Base-by-base conservation (phyloP, 352 stramenopile genomes). In the Globisporangium takayamanum region DNA sequence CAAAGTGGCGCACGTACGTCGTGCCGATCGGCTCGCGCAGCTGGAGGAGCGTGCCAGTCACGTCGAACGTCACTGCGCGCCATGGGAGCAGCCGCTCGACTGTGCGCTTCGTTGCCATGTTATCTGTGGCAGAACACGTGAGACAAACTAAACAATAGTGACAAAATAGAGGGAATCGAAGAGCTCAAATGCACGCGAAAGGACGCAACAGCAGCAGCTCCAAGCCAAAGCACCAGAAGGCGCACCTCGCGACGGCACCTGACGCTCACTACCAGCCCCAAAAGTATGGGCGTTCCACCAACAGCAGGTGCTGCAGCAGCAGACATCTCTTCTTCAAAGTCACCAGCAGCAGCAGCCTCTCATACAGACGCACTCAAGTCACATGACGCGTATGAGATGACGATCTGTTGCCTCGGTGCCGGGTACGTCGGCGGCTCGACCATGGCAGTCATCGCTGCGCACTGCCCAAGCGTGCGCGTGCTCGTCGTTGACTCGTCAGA, bases 401-500 rank as follows among this genome's bases (percentile, higher is more conserved):
- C 83, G 42, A 94, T 98, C 63, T 98, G 94, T 71, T 98, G 96
- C 82, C 98, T 99, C 82, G 96, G 96, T 65, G 96, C 96, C 33
- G 96, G 97, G 30, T 99, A 99, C 72, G 98, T 99, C 45, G 97
- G 98, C 65, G 97, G 97, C 16, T 97, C 98, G 2, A 99, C 98
- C 33, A 99, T 99, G 98, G 97, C 98, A 6, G 96, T 99, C 41
- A 99, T 99, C 83, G 97, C 97, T 18, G 82, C 89, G 52, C 89
- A 96, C 66, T 99, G 97, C 69, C 97, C 97, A 4, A 87, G 98
- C 71, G 94, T 99, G 70, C 96, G 96, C 59, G 97, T 99, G 28
- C 95, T 96, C 22, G 97, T 99, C 3, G 96, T 99, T 12, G 97
- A 99, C 76, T 87, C 99, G 46, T 96, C 77, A 26, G 78, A 96